These are phyloP conservation scores for Penicillium sp. DNA, from an alignment of 2,329 filamentous ascomycete species.

Conservation along the genomic window DNA sequence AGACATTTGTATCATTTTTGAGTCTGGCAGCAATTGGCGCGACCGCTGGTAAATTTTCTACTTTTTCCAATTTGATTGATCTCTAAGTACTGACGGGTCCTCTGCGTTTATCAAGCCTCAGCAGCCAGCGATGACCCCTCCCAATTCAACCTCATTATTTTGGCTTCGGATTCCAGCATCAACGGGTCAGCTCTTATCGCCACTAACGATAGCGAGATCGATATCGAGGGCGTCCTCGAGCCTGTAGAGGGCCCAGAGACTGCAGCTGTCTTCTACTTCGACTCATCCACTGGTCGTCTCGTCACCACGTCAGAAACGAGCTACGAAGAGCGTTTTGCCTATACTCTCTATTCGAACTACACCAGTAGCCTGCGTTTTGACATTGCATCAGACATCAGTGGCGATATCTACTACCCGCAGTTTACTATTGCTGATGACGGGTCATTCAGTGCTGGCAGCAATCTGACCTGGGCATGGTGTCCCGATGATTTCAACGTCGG, in stretches of 20 bases:
- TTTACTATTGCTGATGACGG: not conserved
- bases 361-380: conserved; percentile 7
- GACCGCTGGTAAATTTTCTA: not conserved
- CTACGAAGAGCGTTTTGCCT: not conserved
- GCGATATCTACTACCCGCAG: not conserved
- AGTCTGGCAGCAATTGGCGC: not conserved
- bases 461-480: conserved; percentile 24
- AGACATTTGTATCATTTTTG: not conserved
- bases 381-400: not conserved
- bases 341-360: conserved; percentile 5
- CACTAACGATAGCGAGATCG: conserved; percentile 3
- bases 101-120: not conserved
- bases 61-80: not conserved
- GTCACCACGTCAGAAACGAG: not conserved
- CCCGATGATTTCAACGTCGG: conserved; percentile 7
- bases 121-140: not conserved
- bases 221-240: not conserved
- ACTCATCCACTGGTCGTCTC: not conserved
- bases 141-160: conserved; percentile 4
- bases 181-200: not conserved
- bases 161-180: conserved; percentile 2
- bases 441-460: conserved; percentile 9
- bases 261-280: conserved; percentile 1
- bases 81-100: not conserved
- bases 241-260: not conserved